Percentiles rank a stretch among this genome's conserved stretches.
phyloP scores from a whole-genome alignment of 139 green algal species.

The Tetratostichococcus sp. region DNA sequence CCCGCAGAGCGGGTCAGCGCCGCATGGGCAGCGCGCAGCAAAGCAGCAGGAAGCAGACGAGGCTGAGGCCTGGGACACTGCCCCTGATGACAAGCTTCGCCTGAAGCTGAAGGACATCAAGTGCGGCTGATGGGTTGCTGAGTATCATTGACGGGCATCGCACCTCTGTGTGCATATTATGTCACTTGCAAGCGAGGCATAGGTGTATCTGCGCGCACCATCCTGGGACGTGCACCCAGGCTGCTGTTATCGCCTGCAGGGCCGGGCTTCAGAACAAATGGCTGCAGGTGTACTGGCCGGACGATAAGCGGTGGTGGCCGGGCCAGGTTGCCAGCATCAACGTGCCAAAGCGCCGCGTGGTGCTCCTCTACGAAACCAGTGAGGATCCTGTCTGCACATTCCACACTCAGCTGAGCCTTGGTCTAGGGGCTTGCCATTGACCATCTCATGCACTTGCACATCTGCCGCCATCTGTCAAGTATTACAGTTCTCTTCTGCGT shows the following conservation, averaged over 20 bases:
- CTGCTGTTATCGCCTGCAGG: not conserved
- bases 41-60: not conserved
- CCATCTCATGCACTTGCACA: too few relatives aligned
- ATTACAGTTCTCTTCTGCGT: too few relatives aligned
- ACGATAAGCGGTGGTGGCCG: conserved; percentile 34
- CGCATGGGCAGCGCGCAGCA: not conserved
- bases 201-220: too few relatives aligned
- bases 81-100: conserved; percentile 14
- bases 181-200: too few relatives aligned
- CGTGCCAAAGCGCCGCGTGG: not conserved
- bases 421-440: too few relatives aligned
- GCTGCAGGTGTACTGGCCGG: conserved; percentile 35
- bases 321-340: conserved; percentile 16
- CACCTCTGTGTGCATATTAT: too few relatives aligned
- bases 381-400: not conserved
- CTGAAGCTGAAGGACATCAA: conserved; percentile 25
- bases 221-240: too few relatives aligned
- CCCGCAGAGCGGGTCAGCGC: not conserved
- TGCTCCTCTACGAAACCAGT: conserved; percentile 41
- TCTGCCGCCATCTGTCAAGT: too few relatives aligned
- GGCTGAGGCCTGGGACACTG: conserved; percentile 6
- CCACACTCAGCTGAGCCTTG: too few relatives aligned
- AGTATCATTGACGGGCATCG: too few relatives aligned
- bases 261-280: conserved; percentile 16
- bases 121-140: not conserved